phyloP scores from a whole-genome alignment of 2,329 filamentous ascomycete species.

The Neonectria hederae region DNA sequence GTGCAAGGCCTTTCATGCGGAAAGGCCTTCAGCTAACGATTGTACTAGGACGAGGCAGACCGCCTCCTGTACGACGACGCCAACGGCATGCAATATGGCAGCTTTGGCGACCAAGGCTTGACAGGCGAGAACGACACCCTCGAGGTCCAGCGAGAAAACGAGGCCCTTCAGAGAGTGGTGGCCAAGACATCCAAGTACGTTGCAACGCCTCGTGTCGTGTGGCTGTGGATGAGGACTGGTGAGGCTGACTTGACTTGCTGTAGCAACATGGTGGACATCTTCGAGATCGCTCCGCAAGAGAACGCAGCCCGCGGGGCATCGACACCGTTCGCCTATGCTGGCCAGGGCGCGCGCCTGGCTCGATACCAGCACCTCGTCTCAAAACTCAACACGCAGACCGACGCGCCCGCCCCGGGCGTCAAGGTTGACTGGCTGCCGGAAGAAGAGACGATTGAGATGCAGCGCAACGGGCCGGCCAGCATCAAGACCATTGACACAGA shows the following conservation, averaged over 20 bases:
- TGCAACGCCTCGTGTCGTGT: background rate
- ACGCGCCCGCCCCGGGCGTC: slow-evolving; percentile 52
- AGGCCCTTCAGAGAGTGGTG: slow-evolving; percentile 71
- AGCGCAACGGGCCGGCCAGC: slow-evolving; percentile 49
- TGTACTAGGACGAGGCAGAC: slow-evolving; percentile 63
- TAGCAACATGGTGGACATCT: slow-evolving; percentile 75
- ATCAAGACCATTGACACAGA: slow-evolving; percentile 48
- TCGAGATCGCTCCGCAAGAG: slow-evolving; percentile 68
- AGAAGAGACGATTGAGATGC: slow-evolving; percentile 59
- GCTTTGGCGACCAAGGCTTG: slow-evolving; percentile 66
- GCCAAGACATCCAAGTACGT: slow-evolving; percentile 71
- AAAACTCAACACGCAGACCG: slow-evolving; percentile 61
- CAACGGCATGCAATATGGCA: slow-evolving; percentile 68
- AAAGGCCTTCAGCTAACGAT: slow-evolving; percentile 15
- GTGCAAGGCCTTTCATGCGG: background rate
- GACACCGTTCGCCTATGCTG: slow-evolving; percentile 58
- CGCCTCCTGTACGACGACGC: slow-evolving; percentile 70
- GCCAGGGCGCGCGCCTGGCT: slow-evolving; percentile 64
- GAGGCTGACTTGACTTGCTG: slow-evolving; percentile 21
- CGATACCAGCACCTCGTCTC: slow-evolving; percentile 71
- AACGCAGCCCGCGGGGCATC: slow-evolving; percentile 47
- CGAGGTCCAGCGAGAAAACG: slow-evolving; percentile 70
- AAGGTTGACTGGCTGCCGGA: slow-evolving; percentile 66
- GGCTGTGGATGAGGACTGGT: background rate
- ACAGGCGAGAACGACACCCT: slow-evolving; percentile 67